Conservation (phyloP, 495 filamentous ascomycete genomes). For the Penicillium soppii region DNA sequence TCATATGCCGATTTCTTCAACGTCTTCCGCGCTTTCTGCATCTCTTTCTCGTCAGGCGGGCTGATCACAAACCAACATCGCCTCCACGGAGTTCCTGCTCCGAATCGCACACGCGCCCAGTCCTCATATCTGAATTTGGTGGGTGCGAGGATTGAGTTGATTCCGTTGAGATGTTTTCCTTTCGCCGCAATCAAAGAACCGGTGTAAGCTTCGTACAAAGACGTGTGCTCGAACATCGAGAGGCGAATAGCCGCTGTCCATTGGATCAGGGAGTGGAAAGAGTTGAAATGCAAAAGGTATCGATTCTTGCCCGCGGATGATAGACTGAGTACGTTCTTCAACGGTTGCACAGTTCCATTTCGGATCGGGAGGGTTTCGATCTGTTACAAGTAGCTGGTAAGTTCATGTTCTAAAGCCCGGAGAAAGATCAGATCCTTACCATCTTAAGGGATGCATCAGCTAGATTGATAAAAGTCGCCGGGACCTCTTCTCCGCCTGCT, state of each 20-base stretch:
- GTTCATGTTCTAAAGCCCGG: not conserved
- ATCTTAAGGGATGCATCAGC: constrained; percentile 97
- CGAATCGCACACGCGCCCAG: constrained; percentile 95
- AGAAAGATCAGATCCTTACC: constrained; percentile 52
- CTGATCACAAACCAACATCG: constrained; percentile 94
- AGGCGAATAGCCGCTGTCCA: constrained; percentile 96
- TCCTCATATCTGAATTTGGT: constrained; percentile 75
- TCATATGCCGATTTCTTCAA: constrained; percentile 89
- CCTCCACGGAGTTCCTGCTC: constrained; percentile 93
- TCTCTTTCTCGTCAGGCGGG: constrained; percentile 90
- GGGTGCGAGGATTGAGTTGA: constrained; percentile 80
- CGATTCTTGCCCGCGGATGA: constrained; percentile 94
- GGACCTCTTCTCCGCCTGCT: constrained; percentile 78
- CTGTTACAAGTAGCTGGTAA: constrained; percentile 42
- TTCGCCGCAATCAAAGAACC: constrained; percentile 95
- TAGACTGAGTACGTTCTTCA: constrained; percentile 93
- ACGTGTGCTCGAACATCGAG: constrained; percentile 91
- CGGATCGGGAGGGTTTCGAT: constrained; percentile 88
- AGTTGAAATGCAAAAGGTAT: constrained; percentile 94
- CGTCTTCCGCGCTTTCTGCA: constrained; percentile 76
- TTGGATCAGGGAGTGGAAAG: constrained; percentile 85
- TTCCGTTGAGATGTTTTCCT: constrained; percentile 83
- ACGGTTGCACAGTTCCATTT: constrained; percentile 66
- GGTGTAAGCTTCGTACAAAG: constrained; percentile 94
- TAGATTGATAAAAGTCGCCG: constrained; percentile 95